Evolutionary conservation across 2,329 filamentous ascomycete genomes (phyloP), one percentile per base, ranked within the genome.

Genomic region (Pseudogymnoascus sp.): DNA sequence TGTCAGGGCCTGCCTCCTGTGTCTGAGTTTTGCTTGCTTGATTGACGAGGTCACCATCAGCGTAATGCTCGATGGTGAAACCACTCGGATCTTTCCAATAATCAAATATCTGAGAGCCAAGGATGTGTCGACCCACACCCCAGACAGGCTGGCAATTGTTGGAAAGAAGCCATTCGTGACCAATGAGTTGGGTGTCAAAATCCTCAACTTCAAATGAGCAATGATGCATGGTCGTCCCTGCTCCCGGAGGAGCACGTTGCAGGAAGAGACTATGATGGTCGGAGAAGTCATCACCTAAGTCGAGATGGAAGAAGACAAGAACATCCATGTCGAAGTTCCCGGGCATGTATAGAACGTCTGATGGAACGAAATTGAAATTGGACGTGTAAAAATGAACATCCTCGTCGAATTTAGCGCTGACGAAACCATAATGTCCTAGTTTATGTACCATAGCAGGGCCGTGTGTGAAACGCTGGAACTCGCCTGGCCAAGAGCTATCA

Each of bases 141-240:
- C 80, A 82, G 2, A 71, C 62, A 71, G 72, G 60, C 80, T 82
- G 0, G 73, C 75, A 63, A 79, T 78, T 8, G 72, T 65, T 0
- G 70, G 74, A 33, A 83, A 69, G 77, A 84, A 89, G 69, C 89
- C 81, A 73, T 90, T 89, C 81, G 73, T 90, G 87, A 1, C 87
- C 87, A 1, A 90, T 76, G 12, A 83, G 77, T 75, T 90, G 87
- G 2, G 83, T 82, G 69, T 90, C 87, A 67, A 87, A 88, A 71
- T 90, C 86, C 67, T 87, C 82, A 2, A 87, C 85, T 73, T 90
- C 87, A 66, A 85, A 90, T 1, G 80, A 83, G 22, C 81, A 82
- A 73, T 90, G 25, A 28, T 28, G 19, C 19, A 19, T 19, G 19
- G 19, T 19, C 19, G 19, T 19, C 19, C 19, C 19, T 19, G 19